A percentile compares a stretch with the other conserved stretches of the same genome.
phyloP scores from a whole-genome alignment of 139 green algal species.

The Zygnema cylindricum region DNA sequence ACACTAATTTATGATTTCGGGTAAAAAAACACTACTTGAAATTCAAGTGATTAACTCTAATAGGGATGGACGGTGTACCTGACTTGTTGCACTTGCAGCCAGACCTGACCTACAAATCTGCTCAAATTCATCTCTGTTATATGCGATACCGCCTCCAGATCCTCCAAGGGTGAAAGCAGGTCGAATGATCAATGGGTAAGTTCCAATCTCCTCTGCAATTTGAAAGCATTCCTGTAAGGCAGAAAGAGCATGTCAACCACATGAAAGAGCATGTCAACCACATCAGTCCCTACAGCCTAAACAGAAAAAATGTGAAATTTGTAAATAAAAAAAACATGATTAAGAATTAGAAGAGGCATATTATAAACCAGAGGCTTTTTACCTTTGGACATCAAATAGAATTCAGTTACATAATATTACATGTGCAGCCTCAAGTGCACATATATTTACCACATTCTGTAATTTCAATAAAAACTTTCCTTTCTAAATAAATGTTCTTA shows the following conservation, averaged over 20 bases:
- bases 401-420: too few species aligned
- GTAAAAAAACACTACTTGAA: too few species aligned
- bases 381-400: background rate
- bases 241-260: conserved; percentile 64
- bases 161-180: conserved; percentile 97
- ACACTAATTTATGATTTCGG: too few species aligned
- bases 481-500: too few species aligned
- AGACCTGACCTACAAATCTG: conserved; percentile 81
- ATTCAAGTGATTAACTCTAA: too few species aligned
- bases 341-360: too few species aligned
- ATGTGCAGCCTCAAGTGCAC: too few species aligned
- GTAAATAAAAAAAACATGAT: too few species aligned
- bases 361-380: background rate
- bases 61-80: too few species aligned
- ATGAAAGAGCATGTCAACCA: too few species aligned
- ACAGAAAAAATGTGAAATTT: background rate
- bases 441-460: background rate
- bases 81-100: conserved; percentile 85
- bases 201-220: conserved; percentile 75
- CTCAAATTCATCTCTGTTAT: conserved; percentile 97
- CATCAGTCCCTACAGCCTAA: background rate
- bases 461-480: background rate
- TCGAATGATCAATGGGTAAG: conserved; percentile 98
- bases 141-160: conserved; percentile 95
- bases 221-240: conserved; percentile 70